Base-by-base conservation (phyloP, 768 basidiomycete species). In the Auriculariales sp. region DNA sequence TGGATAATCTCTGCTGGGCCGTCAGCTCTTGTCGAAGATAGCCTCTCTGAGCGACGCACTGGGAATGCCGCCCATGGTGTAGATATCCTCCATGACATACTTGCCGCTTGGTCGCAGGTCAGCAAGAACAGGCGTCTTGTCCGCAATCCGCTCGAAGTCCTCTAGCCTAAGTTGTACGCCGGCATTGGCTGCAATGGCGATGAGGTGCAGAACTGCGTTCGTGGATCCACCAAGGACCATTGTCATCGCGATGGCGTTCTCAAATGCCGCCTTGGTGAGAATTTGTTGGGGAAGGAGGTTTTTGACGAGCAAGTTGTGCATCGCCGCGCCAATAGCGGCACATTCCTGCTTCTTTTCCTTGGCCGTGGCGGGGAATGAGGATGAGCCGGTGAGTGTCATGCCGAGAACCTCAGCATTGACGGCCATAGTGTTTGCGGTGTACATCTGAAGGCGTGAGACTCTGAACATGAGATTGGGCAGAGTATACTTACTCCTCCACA, bases 161-260 rank as follows among this genome's bases (percentile, higher is more conserved):
- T 94, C 91, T 47, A 98, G 70, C 29, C 75, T 77, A 52, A 99
- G 74, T 36, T 77, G 75, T 68, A 99, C 81, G 24, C 92, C 93
- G 46, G 94, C 91, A 0, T 90, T 89, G 64, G 92, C 93, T 0
- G 95, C 95, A 58, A 99, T 84, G 36, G 95, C 95, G 60, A 98
- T 91, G 54, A 99, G 70, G 65, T 99, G 95, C 29, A 99, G 71
- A 29, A 98, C 95, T 27, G 93, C 94, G 63, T 98, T 98, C 28
- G 95, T 98, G 15, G 93, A 97, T 27, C 95, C 95, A 36, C 95
- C 95, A 32, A 99, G 79, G 57, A 93, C 83, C 86, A 99, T 94
- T 25, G 89, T 92, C 47, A 99, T 68, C 25, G 89, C 94, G 78
- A 98, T 93, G 3, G 95, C 94, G 65, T 97, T 98, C 68, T 98